phyloP scores from a whole-genome alignment of 2,329 filamentous ascomycete species.

The Verticillium nonalfalfae region DNA sequence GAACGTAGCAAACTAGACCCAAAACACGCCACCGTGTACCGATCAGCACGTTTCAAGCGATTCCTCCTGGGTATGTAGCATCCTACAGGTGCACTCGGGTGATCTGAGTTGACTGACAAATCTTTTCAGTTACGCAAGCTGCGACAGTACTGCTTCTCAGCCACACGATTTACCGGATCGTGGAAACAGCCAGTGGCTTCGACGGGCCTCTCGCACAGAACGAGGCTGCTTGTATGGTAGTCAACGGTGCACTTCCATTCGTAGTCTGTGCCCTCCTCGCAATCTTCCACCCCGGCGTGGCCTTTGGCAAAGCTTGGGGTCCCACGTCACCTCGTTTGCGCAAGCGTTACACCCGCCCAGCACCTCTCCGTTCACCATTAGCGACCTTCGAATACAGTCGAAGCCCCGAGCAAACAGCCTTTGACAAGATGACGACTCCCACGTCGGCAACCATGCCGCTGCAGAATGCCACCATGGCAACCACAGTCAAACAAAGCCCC shows the following conservation, averaged over 20 bases:
- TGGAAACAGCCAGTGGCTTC: constrained; percentile 30
- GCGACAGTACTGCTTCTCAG: constrained; percentile 28
- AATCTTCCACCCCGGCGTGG: constrained; percentile 27
- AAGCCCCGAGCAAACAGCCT: neutral
- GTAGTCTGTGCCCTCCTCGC: constrained; percentile 26
- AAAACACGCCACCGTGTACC: constrained; percentile 31
- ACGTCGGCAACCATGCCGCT: neutral
- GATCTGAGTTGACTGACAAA: neutral
- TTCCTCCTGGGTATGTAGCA: constrained; percentile 36
- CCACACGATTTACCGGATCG: constrained; percentile 33
- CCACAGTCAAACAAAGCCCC: neutral
- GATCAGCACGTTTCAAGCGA: constrained; percentile 31
- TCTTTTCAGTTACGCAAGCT: constrained; percentile 26
- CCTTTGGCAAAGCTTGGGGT: constrained; percentile 33
- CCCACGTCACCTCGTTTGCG: constrained; percentile 25
- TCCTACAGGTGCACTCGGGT: neutral
- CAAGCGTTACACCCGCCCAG: neutral
- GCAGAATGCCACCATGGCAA: constrained; percentile 1
- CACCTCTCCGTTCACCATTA: constrained; percentile 8
- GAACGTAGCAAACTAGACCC: constrained; percentile 30
- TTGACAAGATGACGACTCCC: neutral
- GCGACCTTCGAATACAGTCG: constrained; percentile 3
- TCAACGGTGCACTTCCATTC: constrained; percentile 34
- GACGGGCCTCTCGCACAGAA: constrained; percentile 27
- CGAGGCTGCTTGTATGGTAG: constrained; percentile 27